These are phyloP conservation scores for Pneumocystis sp. DNA, from an alignment of 1,139 yeast genomes.

Conservation along the genomic window DNA sequence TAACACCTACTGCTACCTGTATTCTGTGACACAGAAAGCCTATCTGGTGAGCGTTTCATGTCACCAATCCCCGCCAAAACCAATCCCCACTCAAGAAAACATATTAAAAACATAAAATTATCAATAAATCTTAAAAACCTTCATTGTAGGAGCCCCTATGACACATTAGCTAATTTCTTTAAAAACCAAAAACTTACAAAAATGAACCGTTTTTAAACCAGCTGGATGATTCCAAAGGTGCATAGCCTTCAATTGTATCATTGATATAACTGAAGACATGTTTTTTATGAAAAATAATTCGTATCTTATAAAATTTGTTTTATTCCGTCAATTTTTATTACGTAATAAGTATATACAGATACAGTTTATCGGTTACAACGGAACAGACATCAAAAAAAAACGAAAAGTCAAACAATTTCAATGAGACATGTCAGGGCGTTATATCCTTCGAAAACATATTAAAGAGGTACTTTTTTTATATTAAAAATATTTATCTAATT, in stretches of 20 bases:
- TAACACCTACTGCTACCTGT: background rate
- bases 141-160: background rate
- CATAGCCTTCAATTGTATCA: constrained; percentile 31
- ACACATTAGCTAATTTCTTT: background rate
- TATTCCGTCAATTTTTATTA: too few relatives aligned
- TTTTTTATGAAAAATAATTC: background rate
- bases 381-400: background rate
- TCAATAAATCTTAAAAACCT: background rate
- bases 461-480: constrained; percentile 20
- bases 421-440: constrained; percentile 36
- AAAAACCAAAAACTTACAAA: constrained; percentile 42
- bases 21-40: constrained; percentile 11
- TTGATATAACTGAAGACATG: background rate
- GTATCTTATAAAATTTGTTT: background rate
- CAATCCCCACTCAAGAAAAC: constrained; percentile 2
- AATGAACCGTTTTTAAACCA: constrained; percentile 90
- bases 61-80: constrained; percentile 11
- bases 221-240: constrained; percentile 73
- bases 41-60: constrained; percentile 11
- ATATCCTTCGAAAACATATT: constrained; percentile 47
- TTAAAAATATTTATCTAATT: background rate
- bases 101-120: background rate
- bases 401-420: background rate
- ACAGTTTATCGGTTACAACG: background rate
- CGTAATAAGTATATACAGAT: too few relatives aligned